Percentiles rank a stretch among this genome's conserved stretches.
Evolutionary conservation across 768 basidiomycete species (phyloP).

Genomic region (Serendipita sp.): DNA sequence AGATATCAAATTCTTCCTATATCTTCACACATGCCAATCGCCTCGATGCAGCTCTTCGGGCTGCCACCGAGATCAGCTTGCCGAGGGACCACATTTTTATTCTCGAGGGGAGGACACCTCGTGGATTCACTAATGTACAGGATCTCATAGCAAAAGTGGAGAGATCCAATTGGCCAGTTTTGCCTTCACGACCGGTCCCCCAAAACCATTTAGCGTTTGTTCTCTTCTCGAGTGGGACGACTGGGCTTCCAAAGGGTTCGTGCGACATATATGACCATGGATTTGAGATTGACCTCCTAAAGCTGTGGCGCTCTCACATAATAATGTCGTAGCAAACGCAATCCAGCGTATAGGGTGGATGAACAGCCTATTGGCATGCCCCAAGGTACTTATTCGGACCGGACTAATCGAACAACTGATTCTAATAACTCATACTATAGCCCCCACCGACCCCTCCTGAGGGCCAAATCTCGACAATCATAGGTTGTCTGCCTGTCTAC

Average conservation of each 20-base stretch:
- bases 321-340: conserved; percentile 37
- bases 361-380: conserved; percentile 21
- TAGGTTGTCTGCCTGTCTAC: conserved; percentile 52
- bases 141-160: conserved; percentile 29
- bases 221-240: conserved; percentile 65
- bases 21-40: conserved; percentile 37
- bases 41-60: conserved; percentile 27
- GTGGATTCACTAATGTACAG: conserved; percentile 23
- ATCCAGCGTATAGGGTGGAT: conserved; percentile 23
- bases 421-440: conserved; percentile 18
- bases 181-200: conserved; percentile 30
- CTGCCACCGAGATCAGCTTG: conserved; percentile 13
- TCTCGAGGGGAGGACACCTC: conserved; percentile 17
- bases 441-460: conserved; percentile 26
- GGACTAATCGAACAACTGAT: no score
- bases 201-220: conserved; percentile 50
- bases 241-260: conserved; percentile 56
- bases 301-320: conserved; percentile 65
- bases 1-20: conserved; percentile 31
- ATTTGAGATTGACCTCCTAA: neutral
- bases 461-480: conserved; percentile 20
- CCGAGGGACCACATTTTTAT: conserved; percentile 8
- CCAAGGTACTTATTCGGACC: conserved; percentile 22
- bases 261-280: neutral
- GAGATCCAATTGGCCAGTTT: conserved; percentile 23